phyloP scores from a whole-genome alignment of 108 stramenopile species.

The Nitzschia putrida region DNA sequence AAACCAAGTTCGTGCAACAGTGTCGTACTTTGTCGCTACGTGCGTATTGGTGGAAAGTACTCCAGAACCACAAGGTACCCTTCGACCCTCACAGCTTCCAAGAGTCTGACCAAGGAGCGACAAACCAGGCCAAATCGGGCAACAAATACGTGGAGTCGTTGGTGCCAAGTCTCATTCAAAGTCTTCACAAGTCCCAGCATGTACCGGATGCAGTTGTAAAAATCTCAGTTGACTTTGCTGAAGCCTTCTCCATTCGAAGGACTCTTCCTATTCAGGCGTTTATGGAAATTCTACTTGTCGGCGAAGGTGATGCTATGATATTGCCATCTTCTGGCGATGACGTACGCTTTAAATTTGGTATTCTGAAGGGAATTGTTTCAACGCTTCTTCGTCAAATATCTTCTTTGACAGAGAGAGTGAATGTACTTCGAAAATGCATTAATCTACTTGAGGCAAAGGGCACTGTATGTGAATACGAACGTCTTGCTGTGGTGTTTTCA shows the following conservation, averaged over 20 bases:
- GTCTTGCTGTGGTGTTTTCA: constrained; percentile 48
- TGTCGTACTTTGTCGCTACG: constrained; percentile 58
- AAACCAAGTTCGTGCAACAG: constrained; percentile 66
- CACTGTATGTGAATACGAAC: constrained; percentile 58
- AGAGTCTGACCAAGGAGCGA: not conserved
- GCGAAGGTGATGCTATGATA: not conserved
- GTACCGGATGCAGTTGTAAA: constrained; percentile 11
- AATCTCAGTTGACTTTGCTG: constrained; percentile 14
- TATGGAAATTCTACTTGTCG: constrained; percentile 22
- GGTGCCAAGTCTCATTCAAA: constrained; percentile 36
- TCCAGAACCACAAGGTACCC: constrained; percentile 49
- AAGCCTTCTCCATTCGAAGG: constrained; percentile 16
- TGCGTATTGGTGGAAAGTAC: constrained; percentile 70
- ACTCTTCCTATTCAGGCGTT: constrained; percentile 15
- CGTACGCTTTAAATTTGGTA: constrained; percentile 42
- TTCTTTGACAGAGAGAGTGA: constrained; percentile 4
- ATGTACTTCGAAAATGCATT: constrained; percentile 22
- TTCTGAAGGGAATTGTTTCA: constrained; percentile 34
- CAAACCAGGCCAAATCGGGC: constrained; percentile 9
- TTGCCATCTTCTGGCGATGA: constrained; percentile 16
- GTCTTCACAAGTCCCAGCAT: constrained; percentile 13
- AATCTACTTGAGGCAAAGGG: constrained; percentile 20
- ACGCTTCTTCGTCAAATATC: constrained; percentile 35
- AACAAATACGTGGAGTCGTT: constrained; percentile 33
- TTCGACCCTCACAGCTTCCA: constrained; percentile 69